These are phyloP conservation scores for Plasmodium falciparum DNA, from an alignment of 169 alveolate genomes.

Conservation along the genomic window DNA sequence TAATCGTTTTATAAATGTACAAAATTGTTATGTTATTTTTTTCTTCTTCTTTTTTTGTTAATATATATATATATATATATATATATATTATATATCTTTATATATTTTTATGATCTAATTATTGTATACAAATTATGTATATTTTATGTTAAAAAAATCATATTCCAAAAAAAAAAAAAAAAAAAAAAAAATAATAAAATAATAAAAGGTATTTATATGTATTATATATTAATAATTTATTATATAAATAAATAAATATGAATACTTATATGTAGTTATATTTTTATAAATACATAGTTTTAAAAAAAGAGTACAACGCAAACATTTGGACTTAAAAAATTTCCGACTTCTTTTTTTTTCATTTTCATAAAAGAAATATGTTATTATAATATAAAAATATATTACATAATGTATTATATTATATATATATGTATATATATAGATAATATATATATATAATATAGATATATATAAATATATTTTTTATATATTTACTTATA, in stretches of 20 bases:
- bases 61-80: too few species aligned
- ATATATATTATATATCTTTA: too few species aligned
- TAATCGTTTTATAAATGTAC: too few species aligned
- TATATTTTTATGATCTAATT: too few species aligned
- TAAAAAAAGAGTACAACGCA: constrained; percentile 46
- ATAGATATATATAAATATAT: background rate
- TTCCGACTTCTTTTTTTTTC: constrained; percentile 45
- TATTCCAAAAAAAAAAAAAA: too few species aligned
- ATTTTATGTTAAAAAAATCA: too few species aligned
- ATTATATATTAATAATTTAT: too few species aligned
- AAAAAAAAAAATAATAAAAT: too few species aligned
- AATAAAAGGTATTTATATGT: too few species aligned
- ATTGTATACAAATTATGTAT: too few species aligned
- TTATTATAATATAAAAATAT: background rate
- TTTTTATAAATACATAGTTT: background rate
- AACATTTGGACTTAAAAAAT: constrained; percentile 20
- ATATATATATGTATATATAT: constrained; percentile 6
- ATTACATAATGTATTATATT: background rate
- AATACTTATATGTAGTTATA: background rate
- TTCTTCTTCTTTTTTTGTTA: too few species aligned
- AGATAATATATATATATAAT: background rate
- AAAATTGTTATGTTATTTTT: too few species aligned
- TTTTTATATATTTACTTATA: background rate
- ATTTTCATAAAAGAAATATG: background rate
- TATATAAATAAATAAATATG: background rate